Evolutionary conservation across 129 eudicot species (phyloP), one percentile per base, ranked within the genome.

Genomic region (Silybum marianum): DNA sequence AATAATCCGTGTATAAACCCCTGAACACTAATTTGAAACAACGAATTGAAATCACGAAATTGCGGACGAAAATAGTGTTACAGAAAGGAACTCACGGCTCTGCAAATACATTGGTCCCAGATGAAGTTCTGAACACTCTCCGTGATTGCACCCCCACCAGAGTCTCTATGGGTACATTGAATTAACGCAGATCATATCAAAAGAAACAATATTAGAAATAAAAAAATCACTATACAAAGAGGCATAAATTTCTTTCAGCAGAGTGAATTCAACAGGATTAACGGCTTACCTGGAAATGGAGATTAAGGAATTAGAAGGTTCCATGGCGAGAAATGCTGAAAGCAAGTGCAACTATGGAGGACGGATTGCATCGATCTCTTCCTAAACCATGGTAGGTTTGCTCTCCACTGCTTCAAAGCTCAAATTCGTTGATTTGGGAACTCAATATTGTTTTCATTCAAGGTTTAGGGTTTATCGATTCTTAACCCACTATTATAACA

Each of bases 321-420:
- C 98, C 97, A 92, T 87, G 71, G 98, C 90, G 16, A 90, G 91
- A 77, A 95, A 95, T 26, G 98, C 96, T 23, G 93, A 86, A 76
- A 89, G 32, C 81, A 92, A 81, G 73, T 89, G 85, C 60, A 87
- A 86, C 80, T 78, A 84, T 11, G 90, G 86, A 70, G 87, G 85
- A 42, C 24, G 78, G 23, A 83, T 62, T n/a, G 36, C 44, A 36
- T 85, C 66, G 30, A 21, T 30, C 91, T 34, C 48, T 60, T 69
- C 80, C 32, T 46, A 38, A 14, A 80, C 77, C 74, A 30, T 48
- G 67, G 40, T 78, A 51, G 26, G 71, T 71, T 79, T 68, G 58
- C 62, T 79, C 66, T 65, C 34, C 66, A 19, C 65, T 21, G 26
- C 38, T 81, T 65, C 75, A 16, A 81, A 25, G 14, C 58, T 42